phyloP scores from a whole-genome alignment of 768 basidiomycete species.

The Boletus pseudo-olivaceus region DNA sequence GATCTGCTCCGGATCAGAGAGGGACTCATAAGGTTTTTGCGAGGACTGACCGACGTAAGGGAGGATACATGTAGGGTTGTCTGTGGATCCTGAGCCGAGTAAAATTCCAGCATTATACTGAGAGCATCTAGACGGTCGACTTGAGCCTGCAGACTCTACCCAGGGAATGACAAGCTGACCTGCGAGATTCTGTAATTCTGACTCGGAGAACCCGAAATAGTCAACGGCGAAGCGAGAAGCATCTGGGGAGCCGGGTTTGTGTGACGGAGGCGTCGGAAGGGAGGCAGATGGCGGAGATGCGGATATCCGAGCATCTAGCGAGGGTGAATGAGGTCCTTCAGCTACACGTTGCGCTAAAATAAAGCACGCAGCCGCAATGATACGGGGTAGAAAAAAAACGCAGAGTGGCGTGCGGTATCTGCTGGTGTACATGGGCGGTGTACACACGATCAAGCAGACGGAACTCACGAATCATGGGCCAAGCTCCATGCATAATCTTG shows the following conservation, averaged over 20 bases:
- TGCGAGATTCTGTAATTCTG: slow-evolving; percentile 55
- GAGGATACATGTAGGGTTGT: slow-evolving; percentile 48
- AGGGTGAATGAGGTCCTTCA: slow-evolving; percentile 71
- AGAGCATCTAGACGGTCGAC: slow-evolving; percentile 48
- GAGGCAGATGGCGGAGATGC: slow-evolving; percentile 69
- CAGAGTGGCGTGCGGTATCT: slow-evolving; percentile 82
- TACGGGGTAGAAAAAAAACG: slow-evolving; percentile 60
- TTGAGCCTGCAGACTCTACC: slow-evolving; percentile 1
- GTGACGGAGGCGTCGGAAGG: slow-evolving; percentile 76
- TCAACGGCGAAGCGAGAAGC: slow-evolving; percentile 65
- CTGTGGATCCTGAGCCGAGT: slow-evolving; percentile 56
- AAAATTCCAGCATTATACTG: slow-evolving; percentile 69
- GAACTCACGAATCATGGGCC: slow-evolving; percentile 78
- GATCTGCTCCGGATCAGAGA: slow-evolving; percentile 37
- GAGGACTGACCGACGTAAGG: slow-evolving; percentile 47
- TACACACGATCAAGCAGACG: not conserved
- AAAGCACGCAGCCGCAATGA: slow-evolving; percentile 76
- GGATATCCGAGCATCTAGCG: slow-evolving; percentile 72
- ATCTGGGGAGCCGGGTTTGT: slow-evolving; percentile 70
- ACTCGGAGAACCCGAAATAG: slow-evolving; percentile 59
- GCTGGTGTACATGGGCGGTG: slow-evolving; percentile 8
- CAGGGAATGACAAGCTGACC: slow-evolving; percentile 39
- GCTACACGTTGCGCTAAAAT: slow-evolving; percentile 69
- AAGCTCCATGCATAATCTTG: slow-evolving; percentile 85
- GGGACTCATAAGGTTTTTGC: not conserved